These are phyloP conservation scores for Podila verticillata DNA, from an alignment of 192 early-diverging fungal genomes.

Conservation along the genomic window DNA sequence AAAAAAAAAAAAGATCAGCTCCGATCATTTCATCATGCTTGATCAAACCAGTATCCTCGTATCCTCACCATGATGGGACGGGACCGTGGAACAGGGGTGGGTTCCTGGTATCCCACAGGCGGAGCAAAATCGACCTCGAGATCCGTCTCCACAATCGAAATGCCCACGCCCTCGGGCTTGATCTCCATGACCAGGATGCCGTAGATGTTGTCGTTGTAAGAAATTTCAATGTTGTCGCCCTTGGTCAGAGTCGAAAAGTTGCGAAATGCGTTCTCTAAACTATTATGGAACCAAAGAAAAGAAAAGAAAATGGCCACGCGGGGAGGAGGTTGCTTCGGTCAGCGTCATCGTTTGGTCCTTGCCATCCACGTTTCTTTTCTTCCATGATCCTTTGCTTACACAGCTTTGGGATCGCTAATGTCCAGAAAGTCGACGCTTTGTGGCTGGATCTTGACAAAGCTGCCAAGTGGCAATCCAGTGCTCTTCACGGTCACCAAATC, in stretches of 20 bases:
- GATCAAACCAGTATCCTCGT: background rate
- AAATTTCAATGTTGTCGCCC: constrained; percentile 91
- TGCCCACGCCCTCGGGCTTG: constrained; percentile 80
- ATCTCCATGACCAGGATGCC: constrained; percentile 92
- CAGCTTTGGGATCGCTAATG: constrained; percentile 95
- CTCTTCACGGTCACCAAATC: constrained; percentile 83
- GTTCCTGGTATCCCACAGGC: constrained; percentile 96
- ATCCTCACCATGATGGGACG: constrained; percentile 43
- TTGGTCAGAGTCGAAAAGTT: constrained; percentile 93
- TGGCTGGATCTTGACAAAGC: constrained; percentile 96
- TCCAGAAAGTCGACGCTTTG: constrained; percentile 96
- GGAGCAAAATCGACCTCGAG: constrained; percentile 97
- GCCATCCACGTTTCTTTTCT: constrained; percentile 71
- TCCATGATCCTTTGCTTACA: constrained; percentile 57
- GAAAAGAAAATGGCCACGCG: background rate
- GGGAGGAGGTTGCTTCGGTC: background rate
- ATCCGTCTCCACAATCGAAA: constrained; percentile 97
- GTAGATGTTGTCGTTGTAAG: constrained; percentile 89
- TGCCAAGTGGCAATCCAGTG: constrained; percentile 79
- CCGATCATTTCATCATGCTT: background rate
- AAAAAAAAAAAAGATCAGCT: background rate
- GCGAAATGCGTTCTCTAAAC: constrained; percentile 91
- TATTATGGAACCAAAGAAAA: constrained; percentile 18
- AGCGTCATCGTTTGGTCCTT: constrained; percentile 79
- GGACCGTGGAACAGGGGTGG: constrained; percentile 52